These are phyloP conservation scores for Termitomyces bulborhizus DNA, from an alignment of 768 basidiomycete genomes.

Conservation along the genomic window DNA sequence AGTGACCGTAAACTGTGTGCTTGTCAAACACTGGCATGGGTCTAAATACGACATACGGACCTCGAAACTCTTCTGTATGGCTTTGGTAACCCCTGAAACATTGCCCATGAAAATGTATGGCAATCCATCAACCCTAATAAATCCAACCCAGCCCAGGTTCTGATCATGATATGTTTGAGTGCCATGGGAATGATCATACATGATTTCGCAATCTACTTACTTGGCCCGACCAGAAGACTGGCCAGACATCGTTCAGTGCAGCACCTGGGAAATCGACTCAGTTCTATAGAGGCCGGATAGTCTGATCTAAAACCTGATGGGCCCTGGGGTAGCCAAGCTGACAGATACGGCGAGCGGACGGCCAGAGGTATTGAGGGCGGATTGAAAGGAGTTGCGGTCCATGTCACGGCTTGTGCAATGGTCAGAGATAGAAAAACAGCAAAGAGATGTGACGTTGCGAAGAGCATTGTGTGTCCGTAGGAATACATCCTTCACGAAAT, in stretches of 20 bases:
- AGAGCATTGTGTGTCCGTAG: background rate
- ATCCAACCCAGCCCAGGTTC: slow-evolving; percentile 58
- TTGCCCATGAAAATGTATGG: slow-evolving; percentile 53
- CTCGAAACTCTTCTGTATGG: slow-evolving; percentile 48
- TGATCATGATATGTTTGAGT: slow-evolving; percentile 21
- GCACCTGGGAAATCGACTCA: slow-evolving; percentile 10
- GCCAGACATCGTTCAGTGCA: slow-evolving; percentile 49
- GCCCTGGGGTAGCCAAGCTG: slow-evolving; percentile 44
- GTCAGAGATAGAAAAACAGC: slow-evolving; percentile 7
- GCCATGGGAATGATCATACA: background rate
- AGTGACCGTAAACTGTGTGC: slow-evolving; percentile 44
- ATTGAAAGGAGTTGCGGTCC: slow-evolving; percentile 47
- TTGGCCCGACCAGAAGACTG: slow-evolving; percentile 61
- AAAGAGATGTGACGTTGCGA: background rate
- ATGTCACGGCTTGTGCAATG: slow-evolving; percentile 26
- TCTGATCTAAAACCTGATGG: too few species aligned
- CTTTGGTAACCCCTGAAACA: slow-evolving; percentile 38
- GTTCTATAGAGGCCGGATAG: too few species aligned
- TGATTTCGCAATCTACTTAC: slow-evolving; percentile 21
- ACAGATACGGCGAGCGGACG: slow-evolving; percentile 60
- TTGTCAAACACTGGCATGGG: background rate
- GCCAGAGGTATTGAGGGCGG: slow-evolving; percentile 59
- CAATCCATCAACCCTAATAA: slow-evolving; percentile 50
- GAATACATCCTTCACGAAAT: too few species aligned
- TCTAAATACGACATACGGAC: slow-evolving; percentile 20